Base-by-base conservation (phyloP, 208 protist species). In the Trypanosoma platydactyli region DNA sequence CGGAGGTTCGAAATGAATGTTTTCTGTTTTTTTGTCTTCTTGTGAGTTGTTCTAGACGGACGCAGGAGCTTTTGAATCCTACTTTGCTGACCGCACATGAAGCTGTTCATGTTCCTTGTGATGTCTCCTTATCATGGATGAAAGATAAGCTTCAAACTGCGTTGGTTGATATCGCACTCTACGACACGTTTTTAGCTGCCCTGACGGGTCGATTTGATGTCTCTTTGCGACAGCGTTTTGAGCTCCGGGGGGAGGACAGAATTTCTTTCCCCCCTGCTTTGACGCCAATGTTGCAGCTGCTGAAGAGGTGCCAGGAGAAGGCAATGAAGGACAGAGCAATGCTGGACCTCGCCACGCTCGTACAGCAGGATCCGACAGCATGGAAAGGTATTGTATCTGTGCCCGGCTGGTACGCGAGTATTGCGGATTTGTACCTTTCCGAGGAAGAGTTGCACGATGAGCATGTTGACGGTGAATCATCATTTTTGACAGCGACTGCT, bases 21-120 rank as follows among this genome's bases (percentile, higher is more conserved):
- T 64, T 93, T 7, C 69, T 95, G 59, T 79, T 85, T 48, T 71
- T 95, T 27, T 73, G 83, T 46, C 75, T 91, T 20, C 64, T 95
- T 29, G 76, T 78, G 18, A 74, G 66, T 48, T 84, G 83, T 44
- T 95, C 89, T 33, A 70, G 79, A 60, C 71, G 76, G 22, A 89
- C 83, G 12, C 86, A 93, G 64, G 84, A 92, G 71, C 69, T 92
- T 25, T 80, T 95, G 76, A 93, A 89, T 61, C 80, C 89, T 9
- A 58, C 75, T 20, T 53, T 91, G 52, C 41, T 88, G 27, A 63
- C 64, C 13, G 65, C 70, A 45, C 61, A 73, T 35, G 86, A 89
- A 27, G 79, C 77, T 3, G 83, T 91, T 48, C 84, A 92, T 67
- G 78, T 86, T 11, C 49, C 45, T 11, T 68, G 79, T 30, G 81